Evolutionary conservation across 148 eudicot genomes (phyloP), one percentile per base, ranked within the genome.

Genomic region (Rhododendron kiyosumense): DNA sequence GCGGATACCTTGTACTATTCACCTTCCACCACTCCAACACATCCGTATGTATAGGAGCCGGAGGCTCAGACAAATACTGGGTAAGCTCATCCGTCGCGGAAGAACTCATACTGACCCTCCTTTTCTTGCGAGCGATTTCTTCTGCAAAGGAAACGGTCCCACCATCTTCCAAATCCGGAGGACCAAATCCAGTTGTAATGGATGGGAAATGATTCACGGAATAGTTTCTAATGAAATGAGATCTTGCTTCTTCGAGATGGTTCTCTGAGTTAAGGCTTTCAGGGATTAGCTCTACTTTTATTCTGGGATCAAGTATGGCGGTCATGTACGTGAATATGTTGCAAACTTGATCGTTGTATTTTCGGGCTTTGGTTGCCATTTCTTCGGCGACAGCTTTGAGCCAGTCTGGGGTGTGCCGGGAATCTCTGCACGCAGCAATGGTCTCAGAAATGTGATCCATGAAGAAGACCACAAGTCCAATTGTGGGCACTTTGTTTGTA

Each of bases 11-110:
- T 30, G 92, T 57, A 78, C 92, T 90, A 84, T 94, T 95, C 84
- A 85, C 91, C 84, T 91, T 95, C 98, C 98, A 95, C 98, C 98
- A 95, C 43, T 94, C 97, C 38, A 94, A 81, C 28, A 94, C 95
- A 86, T 95, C 93, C 0, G 95, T 93, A 28, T 90, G 87, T 86
- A 95, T 89, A 34, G 95, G 93, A 74, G 95, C 97, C 24, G 93
- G 96, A 18, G 98, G 92, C 80, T 95, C 98, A 0, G 97, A 91
- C 34, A 94, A 87, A 86, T 95, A 95, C 46, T 93, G 97, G 26
- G 93, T 92, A 8, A 95, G 92, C 89, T 94, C 98, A 81, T 95
- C 98, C 8, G 94, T 90, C 18, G 93, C 83, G 1, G 89, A 87
- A 82, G 89, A 87, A 81, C 81, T 86, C 88, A 92, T 92, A 88